Evolutionary conservation across 148 eudicot genomes (phyloP).

Genomic region (Euryodendron excelsum): DNA sequence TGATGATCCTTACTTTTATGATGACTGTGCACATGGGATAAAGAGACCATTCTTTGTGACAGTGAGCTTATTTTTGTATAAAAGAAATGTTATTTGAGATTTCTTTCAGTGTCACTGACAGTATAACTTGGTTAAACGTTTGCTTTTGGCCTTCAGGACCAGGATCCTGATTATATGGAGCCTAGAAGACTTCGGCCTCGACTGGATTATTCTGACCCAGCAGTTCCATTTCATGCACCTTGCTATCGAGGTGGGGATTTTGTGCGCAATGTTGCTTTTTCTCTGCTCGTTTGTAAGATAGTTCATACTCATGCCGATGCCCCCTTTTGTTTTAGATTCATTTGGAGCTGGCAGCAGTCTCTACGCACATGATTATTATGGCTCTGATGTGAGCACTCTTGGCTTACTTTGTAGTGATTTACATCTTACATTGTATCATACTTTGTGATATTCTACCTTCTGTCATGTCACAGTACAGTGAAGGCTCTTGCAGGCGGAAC

Average conservation of each 20-base stretch:
- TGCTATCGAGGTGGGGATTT: conserved; percentile 50
- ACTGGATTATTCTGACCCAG: conserved; percentile 54
- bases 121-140: not conserved
- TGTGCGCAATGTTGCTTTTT: conserved; percentile 4
- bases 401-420: not conserved
- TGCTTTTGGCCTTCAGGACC: conserved; percentile 37
- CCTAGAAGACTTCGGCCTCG: conserved; percentile 71
- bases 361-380: conserved; percentile 62
- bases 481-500: conserved; percentile 23
- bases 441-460: conserved; percentile 8
- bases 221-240: conserved; percentile 37
- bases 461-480: conserved; percentile 46
- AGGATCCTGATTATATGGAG: conserved; percentile 61
- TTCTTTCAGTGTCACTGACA: not conserved
- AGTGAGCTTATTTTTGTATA: conserved; percentile 34
- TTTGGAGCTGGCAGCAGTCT: conserved; percentile 47
- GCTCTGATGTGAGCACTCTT: conserved; percentile 57
- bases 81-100: not conserved
- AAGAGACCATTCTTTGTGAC: conserved; percentile 67
- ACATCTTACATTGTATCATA: not conserved
- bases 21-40: conserved; percentile 49
- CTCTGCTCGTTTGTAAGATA: not conserved
- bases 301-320: not conserved
- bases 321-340: conserved; percentile 31
- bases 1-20: conserved; percentile 65